phyloP scores from a whole-genome alignment of 2,329 filamentous ascomycete genomes.

The Periconia digitata region DNA sequence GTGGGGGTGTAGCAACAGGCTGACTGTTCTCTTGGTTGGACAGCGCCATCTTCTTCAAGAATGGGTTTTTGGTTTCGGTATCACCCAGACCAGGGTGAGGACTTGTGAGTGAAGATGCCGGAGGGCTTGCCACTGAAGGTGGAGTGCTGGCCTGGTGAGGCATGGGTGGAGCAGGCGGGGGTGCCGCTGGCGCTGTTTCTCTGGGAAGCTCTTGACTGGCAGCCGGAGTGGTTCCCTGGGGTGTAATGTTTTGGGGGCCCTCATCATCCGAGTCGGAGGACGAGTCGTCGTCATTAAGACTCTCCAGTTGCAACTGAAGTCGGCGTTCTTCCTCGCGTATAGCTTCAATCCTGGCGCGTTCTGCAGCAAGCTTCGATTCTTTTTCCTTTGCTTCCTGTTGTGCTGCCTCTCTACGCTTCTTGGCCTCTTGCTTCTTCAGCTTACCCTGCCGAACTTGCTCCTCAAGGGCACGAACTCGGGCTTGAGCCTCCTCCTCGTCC shows the following conservation, averaged over 20 bases:
- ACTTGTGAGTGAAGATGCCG: conserved; percentile 53
- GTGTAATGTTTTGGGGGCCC: conserved; percentile 69
- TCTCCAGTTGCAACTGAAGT: conserved; percentile 83
- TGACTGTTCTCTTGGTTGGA: conserved; percentile 58
- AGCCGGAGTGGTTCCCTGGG: conserved; percentile 61
- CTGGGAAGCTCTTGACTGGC: conserved; percentile 57
- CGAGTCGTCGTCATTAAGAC: conserved; percentile 68
- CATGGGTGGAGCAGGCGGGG: conserved; percentile 51
- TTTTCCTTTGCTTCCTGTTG: conserved; percentile 85
- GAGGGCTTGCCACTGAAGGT: conserved; percentile 47
- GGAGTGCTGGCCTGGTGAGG: conserved; percentile 45
- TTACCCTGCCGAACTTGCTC: conserved; percentile 93
- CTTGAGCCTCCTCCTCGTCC: conserved; percentile 78
- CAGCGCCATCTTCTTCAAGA: conserved; percentile 85
- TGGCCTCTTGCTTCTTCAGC: conserved; percentile 94
- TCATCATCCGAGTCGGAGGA: conserved; percentile 82
- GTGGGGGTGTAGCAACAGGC: conserved; percentile 43
- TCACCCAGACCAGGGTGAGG: conserved; percentile 58
- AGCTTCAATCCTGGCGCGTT: conserved; percentile 88
- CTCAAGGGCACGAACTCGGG: conserved; percentile 84
- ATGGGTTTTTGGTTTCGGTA: conserved; percentile 88
- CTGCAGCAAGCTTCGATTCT: conserved; percentile 78
- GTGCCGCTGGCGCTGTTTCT: conserved; percentile 49
- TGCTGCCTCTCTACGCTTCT: conserved; percentile 86
- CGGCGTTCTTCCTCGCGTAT: conserved; percentile 88